Percentiles rank a stretch among this genome's conserved stretches.
Conservation (phyloP, 2,329 filamentous ascomycete species). For the Sporothrix curviconia region DNA sequence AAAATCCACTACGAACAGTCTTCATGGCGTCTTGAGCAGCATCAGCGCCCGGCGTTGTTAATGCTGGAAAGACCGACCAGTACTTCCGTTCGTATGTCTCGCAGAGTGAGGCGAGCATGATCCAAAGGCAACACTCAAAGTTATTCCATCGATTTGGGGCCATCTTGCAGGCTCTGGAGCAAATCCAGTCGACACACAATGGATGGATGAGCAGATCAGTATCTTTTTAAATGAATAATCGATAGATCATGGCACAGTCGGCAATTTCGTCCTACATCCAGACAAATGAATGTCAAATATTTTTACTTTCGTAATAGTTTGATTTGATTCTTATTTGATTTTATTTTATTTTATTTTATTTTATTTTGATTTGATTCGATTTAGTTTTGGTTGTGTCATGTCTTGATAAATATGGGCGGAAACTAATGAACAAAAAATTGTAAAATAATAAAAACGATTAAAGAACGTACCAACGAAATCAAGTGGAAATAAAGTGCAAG, state of each 20-base stretch:
- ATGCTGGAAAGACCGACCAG: constrained; percentile 68
- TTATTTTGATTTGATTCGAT: too few relatives aligned
- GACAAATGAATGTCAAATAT: too few relatives aligned
- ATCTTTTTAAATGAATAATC: constrained; percentile 1
- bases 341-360: too few relatives aligned
- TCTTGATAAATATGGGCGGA: too few relatives aligned
- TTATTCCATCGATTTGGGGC: constrained; percentile 19
- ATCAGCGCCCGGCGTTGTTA: constrained; percentile 70
- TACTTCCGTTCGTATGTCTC: constrained; percentile 81
- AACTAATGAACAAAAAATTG: too few relatives aligned
- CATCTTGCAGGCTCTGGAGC: constrained; percentile 16
- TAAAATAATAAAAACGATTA: not conserved
- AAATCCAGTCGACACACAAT: constrained; percentile 7
- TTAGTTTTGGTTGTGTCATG: too few relatives aligned
- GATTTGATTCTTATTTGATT: too few relatives aligned
- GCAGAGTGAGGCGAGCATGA: constrained; percentile 57
- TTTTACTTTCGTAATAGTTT: too few relatives aligned
- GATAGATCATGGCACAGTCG: too few relatives aligned
- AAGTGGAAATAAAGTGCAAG: not conserved
- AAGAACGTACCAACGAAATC: not conserved
- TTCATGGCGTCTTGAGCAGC: constrained; percentile 56
- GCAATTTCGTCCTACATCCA: too few relatives aligned
- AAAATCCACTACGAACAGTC: constrained; percentile 40
- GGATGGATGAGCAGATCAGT: constrained; percentile 9
- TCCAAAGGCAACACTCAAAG: constrained; percentile 8